phyloP scores from a whole-genome alignment of 805 yeast genomes.

The Lachancea sp. region DNA sequence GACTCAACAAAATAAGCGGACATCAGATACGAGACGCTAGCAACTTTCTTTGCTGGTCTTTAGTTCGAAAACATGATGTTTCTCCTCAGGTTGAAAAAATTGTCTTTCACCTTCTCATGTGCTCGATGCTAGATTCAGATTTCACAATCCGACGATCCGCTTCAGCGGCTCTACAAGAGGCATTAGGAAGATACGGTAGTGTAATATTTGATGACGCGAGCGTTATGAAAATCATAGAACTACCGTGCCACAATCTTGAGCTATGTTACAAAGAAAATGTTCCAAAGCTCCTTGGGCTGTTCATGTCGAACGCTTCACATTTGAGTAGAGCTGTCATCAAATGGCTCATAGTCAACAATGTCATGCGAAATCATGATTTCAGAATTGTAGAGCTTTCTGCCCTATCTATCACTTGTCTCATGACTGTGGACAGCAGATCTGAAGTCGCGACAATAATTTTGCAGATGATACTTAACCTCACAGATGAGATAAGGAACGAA shows the following conservation, averaged over 20 bases:
- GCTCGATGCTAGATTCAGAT: slow-evolving; percentile 66
- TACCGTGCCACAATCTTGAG: slow-evolving; percentile 45
- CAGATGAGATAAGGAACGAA: not conserved
- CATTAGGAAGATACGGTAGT: slow-evolving; percentile 59
- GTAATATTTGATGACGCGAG: slow-evolving; percentile 27
- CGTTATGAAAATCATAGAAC: slow-evolving; percentile 47
- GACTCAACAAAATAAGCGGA: slow-evolving; percentile 49
- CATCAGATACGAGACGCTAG: slow-evolving; percentile 76
- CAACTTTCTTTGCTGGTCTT: slow-evolving; percentile 79
- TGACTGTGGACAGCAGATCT: not conserved
- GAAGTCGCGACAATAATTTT: not conserved
- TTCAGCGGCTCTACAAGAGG: slow-evolving; percentile 81
- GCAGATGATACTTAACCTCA: not conserved
- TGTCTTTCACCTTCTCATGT: slow-evolving; percentile 36
- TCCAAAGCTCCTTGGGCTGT: slow-evolving; percentile 19
- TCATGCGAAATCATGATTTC: slow-evolving; percentile 18
- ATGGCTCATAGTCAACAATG: slow-evolving; percentile 20
- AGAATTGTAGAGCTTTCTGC: slow-evolving; percentile 4
- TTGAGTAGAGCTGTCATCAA: slow-evolving; percentile 18
- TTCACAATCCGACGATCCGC: slow-evolving; percentile 73
- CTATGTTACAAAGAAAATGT: slow-evolving; percentile 38
- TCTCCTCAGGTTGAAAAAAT: slow-evolving; percentile 19
- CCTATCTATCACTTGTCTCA: not conserved
- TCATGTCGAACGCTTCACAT: slow-evolving; percentile 17
- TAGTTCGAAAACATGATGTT: slow-evolving; percentile 35